Evolutionary conservation across 805 yeast species (phyloP), one percentile per base, ranked within the genome.

Genomic region (Candida arabinofermentans): DNA sequence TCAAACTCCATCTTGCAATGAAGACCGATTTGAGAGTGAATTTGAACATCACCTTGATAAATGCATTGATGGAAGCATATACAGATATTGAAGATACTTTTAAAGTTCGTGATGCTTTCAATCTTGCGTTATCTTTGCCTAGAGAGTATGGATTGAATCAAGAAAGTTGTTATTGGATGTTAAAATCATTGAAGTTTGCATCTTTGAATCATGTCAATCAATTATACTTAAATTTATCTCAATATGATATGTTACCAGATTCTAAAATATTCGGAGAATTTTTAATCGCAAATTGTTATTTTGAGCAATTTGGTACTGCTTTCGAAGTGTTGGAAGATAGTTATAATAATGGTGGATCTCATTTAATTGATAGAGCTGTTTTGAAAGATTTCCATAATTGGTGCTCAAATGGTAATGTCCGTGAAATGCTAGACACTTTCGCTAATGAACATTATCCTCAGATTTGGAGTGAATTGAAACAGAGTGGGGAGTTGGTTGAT

Each of bases 201-300:
- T 61, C 79, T 12, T 59, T 82, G 39, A 67, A 69, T 4, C 77
- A 78, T 40, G 86, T 81, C 7, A 74, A 72, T 43, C 67, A 72
- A 33, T 74, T 83, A 33, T 86, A 88, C 83, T 69, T 73, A 40
- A 74, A 74, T 43, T 57, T 85, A 21, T 73, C 82, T 1, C 65
- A 65, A 30, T 77, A 69, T 50, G 74, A 72, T 0, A 60, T 85
- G 5, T 48, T 67, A 10, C 86, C 86, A 0, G 71, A 75, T 44
- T 61, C 71, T 27, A 69, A 69, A 8, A 70, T 81, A 26, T 74
- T 72, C 54, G 71, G 70, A 31, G 87, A 83, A 56, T 81, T 75
- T 51, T 59, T 86, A 26, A 74, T 83, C 42, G 86, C 88, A 0
- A 81, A 83, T 56, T 82, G 85, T 45, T 81, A 81, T 50, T 79